Base-by-base conservation (phyloP, 1,284 basidiomycete genomes). In the Leccinum pachyderme region DNA sequence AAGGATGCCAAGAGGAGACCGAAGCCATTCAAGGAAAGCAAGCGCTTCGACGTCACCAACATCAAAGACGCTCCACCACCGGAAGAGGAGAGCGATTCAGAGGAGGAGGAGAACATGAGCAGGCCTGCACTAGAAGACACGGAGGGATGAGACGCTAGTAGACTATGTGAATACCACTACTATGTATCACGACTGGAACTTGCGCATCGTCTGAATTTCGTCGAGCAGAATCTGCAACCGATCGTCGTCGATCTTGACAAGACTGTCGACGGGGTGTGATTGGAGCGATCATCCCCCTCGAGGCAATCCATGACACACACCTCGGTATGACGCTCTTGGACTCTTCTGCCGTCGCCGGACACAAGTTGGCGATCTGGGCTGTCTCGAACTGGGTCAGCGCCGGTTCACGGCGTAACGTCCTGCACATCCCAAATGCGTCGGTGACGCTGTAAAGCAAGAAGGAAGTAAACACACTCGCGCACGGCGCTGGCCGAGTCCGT, bases 281-380 rank as follows among this genome's bases (percentile, higher is more conserved):
- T 9, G 27, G n/a, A 29, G 45, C n/a, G 41, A 32, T 32, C 39
- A 18, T 18, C 18, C 18, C 18, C 18, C 18, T 3, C 18, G 0
- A 37, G n/a, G 18, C 18, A 35, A 27, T 37, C 25, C 9, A 22
- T n/a, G 2, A 47, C 7, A 31, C 54, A 9, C 54, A 87, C 91
- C 93, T 95, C 5, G 94, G 93, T 51, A 97, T 80, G 52, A 95
- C 81, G 63, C 91, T 93, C 75, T 94, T 95, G 15, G 94, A 89
- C 71, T 96, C 94, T 61, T 96, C 94, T 4, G 91, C 83, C 59
- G 88, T 86, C 41, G 86, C 90, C 13, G 94, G 92, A 66, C 91
- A 93, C 53, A 97, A 72, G 65, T 95, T 95, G 24, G 92, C 93
- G 46, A 97, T 88, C 66, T 96, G 93, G 2, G 93, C 93, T 22